Evolutionary conservation across 2,329 filamentous ascomycete genomes (phyloP).

Genomic region (Balansia obtecta): DNA sequence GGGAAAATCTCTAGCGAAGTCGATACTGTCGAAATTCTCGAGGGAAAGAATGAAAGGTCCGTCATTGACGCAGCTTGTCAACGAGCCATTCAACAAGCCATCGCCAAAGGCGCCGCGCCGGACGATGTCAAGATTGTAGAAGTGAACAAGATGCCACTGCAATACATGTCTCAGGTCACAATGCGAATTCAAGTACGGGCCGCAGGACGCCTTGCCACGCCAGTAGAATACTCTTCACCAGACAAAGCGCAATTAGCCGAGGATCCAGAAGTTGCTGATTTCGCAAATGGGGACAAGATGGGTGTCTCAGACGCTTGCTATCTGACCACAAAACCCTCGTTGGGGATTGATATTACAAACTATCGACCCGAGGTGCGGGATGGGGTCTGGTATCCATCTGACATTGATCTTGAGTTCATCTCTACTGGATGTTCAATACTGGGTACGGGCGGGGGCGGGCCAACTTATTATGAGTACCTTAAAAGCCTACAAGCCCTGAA

Average conservation of each 20-base stretch:
- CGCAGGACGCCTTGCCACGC: constrained; percentile 20
- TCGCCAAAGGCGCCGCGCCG: constrained; percentile 18
- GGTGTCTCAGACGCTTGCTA: constrained; percentile 17
- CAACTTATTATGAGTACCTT: constrained; percentile 30
- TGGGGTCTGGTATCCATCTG: constrained; percentile 23
- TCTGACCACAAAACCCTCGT: constrained; percentile 19
- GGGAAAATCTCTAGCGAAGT: constrained; percentile 40
- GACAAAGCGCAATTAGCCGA: not conserved
- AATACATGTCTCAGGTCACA: constrained; percentile 23
- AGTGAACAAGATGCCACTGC: constrained; percentile 29
- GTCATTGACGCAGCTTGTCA: constrained; percentile 27
- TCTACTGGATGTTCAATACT: constrained; percentile 23
- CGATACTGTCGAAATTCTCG: constrained; percentile 36
- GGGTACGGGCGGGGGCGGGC: constrained; percentile 25
- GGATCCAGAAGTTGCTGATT: constrained; percentile 9
- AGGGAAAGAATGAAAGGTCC: constrained; percentile 23
- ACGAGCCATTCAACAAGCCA: constrained; percentile 18
- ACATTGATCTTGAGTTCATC: constrained; percentile 23
- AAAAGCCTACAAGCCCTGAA: constrained; percentile 26
- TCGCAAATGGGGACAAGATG: constrained; percentile 16
- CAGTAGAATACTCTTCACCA: constrained; percentile 11
- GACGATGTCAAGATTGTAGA: constrained; percentile 30
- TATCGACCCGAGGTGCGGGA: constrained; percentile 20
- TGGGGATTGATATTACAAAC: constrained; percentile 16
- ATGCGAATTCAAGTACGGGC: constrained; percentile 23